Conservation (phyloP, 139 green algal species). For the Trebouxia sp. region DNA sequence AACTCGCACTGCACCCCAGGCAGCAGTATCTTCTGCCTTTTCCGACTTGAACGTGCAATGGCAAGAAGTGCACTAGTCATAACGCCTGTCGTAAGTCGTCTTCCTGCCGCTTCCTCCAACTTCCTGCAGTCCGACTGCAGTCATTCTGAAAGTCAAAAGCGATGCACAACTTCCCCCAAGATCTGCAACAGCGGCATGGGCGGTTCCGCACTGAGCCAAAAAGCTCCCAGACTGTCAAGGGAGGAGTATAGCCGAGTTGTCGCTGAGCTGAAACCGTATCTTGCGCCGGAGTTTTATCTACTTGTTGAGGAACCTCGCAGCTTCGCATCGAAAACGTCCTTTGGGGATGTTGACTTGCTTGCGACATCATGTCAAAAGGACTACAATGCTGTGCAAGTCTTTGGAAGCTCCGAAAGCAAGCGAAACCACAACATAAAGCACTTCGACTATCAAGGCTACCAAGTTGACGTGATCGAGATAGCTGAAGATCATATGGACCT, state of each 20-base stretch:
- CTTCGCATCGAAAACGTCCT: conserved; percentile 2
- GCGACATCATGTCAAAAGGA: neutral
- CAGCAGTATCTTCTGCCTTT: no score
- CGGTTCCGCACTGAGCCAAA: neutral
- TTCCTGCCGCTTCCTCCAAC: neutral
- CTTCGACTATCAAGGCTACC: neutral
- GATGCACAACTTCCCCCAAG: no score
- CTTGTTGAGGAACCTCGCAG: neutral
- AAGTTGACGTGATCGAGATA: neutral
- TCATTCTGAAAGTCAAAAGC: neutral
- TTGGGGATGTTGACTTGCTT: neutral
- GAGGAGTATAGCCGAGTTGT: neutral
- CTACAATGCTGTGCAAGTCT: neutral
- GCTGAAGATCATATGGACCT: neutral
- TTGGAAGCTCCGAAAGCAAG: neutral
- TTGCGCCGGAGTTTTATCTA: neutral
- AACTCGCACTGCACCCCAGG: no score
- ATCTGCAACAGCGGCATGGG: neutral
- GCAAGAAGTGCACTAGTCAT: no score
- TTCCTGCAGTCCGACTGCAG: neutral
- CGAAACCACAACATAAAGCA: neutral
- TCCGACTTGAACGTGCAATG: no score
- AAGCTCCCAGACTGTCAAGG: neutral
- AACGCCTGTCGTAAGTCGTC: no score
- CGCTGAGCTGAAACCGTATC: neutral